Base-by-base conservation (phyloP, 768 basidiomycete species). In the Amanita inopinata region DNA sequence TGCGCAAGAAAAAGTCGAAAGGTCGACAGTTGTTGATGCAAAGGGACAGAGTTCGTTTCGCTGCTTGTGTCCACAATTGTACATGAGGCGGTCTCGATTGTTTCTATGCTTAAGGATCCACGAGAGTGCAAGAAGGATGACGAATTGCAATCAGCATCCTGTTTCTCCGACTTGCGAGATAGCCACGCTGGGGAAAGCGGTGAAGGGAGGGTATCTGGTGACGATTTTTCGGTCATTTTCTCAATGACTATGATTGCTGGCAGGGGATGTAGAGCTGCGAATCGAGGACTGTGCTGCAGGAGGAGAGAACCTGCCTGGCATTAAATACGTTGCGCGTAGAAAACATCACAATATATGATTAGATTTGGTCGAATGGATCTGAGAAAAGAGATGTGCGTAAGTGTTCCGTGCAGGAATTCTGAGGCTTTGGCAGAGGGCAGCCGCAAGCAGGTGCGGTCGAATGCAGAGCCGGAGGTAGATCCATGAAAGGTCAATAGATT, bases 1-100 rank as follows among this genome's bases (percentile, higher is more conserved):
- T 86, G 84, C 17, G 79, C 72, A 33, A 74, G 57, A 38, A 83
- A 63, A 41, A 83, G 70, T 20, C 73, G 73, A 18, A 66, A 45
- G 1, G 74, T 76, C 3, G 83, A 80, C 32, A 80, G 58, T 31
- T 61, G 22, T 12, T n/a, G 24, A 9, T 3, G 11, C 18, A 18
- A 19, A 11, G 23, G 19, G 18, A 14, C 5, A 33, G 17, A 15
- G 5, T n/a, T 20, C 20, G 15, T 20, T 5, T 37, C 18, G 11
- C 20, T 20, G 7, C 11, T 33, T 17, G n/a, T 17, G 37, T 61
- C 59, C 24, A 62, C 46, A 17, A 56, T 60, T 1, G 56, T 47
- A 18, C 60, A 61, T 24, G 66, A 59, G 11, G 54, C 43, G 30
- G 63, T 59, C 8, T 51, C 45, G 33, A 59, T 46, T 43, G 33